A percentile compares a stretch with the other conserved stretches of the same genome.
These are phyloP conservation scores for Scedosporium aurantiacum DNA, from an alignment of 2,329 filamentous ascomycete genomes.

Conservation along the genomic window DNA sequence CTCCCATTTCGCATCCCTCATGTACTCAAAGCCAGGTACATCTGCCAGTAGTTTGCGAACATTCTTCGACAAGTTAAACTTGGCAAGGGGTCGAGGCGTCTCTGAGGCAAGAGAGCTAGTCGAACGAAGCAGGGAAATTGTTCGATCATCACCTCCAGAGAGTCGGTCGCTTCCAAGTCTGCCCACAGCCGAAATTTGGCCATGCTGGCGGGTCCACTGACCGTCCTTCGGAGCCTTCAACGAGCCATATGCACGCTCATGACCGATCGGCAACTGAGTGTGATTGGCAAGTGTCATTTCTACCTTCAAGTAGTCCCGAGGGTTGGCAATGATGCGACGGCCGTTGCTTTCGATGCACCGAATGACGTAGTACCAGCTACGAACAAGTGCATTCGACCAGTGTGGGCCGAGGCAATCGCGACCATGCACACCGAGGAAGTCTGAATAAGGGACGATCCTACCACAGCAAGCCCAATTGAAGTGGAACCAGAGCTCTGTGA, in stretches of 20 bases:
- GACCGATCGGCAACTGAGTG: not conserved
- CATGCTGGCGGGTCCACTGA: not conserved
- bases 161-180: too few relatives aligned
- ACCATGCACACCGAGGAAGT: not conserved
- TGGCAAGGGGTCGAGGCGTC: not conserved
- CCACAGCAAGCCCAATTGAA: conserved; percentile 2
- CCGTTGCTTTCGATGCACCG: not conserved
- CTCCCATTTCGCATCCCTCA: not conserved
- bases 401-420: not conserved
- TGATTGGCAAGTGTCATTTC: not conserved
- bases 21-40: not conserved
- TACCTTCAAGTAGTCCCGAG: not conserved
- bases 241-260: not conserved
- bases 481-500: not conserved
- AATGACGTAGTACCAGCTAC: not conserved
- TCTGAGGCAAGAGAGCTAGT: not conserved
- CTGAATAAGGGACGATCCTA: not conserved
- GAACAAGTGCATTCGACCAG: not conserved
- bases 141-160: not conserved
- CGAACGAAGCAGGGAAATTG: not conserved
- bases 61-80: not conserved
- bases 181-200: not conserved
- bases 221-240: not conserved
- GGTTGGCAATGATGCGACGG: not conserved
- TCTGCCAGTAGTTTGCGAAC: not conserved